Evolutionary conservation across 2,329 filamentous ascomycete species (phyloP), one percentile per base, ranked within the genome.

Genomic region (Fonsecaea monophora): DNA sequence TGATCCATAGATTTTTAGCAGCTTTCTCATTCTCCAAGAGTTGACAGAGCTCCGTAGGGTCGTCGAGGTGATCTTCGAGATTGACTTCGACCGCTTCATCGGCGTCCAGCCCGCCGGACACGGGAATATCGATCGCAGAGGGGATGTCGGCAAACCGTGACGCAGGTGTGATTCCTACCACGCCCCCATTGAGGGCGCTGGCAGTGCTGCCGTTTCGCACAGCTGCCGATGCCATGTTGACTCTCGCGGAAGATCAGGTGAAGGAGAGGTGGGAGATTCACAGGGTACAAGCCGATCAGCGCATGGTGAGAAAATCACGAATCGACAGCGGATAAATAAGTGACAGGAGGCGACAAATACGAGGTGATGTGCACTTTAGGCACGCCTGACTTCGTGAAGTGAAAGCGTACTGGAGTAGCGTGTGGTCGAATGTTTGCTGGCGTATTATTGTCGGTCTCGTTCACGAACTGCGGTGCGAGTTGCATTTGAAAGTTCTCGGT

Each of bases 1-100:
- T 94, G 84, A 99, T 94, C 96, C 96, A 99, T 73, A 96, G 96
- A 60, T 90, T 92, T 74, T 94, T 93, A 42, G 92, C 90, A 15
- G 93, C 94, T 75, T 90, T 89, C 79, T 99, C 96, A 75, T 95
- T 96, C 81, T 99, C 94, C 70, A 99, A 88, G 59, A 99, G 86
- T 35, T 92, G 95, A 78, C 95, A 99, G 4, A 99, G 86, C 81
- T 99, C 95, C 55, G 92, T 97, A 21, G 92, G 92, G 76, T 98
- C 95, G 77, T 98, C 95, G 68, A 94, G 87, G 45, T 97, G 88
- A 71, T 94, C 92, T 76, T 94, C 90, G 62, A 98, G 87, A 76
- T 96, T 92, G 75, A 99, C 92, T 81, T 98, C 95, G 78, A 99
- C 95, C 75, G 93, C 84, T 75, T 86, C 83, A 73, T 88, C 86